Base-by-base conservation (phyloP, 441 rosid species). In the Erysimum pusillum region DNA sequence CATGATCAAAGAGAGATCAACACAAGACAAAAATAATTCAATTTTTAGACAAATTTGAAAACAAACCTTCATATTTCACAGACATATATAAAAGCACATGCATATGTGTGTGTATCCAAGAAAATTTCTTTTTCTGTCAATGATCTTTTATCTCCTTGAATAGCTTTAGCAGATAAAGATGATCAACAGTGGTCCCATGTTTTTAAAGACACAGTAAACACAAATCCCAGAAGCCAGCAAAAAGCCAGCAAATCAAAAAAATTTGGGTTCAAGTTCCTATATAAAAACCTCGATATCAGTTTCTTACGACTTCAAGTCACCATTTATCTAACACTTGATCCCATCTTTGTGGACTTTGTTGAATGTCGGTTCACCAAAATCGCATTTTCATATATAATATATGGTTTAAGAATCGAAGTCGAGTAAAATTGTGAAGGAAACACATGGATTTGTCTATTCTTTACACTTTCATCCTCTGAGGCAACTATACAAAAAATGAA, bases 231-330 rank as follows among this genome's bases (percentile, higher is more conserved):
- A 17, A 20, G 71, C 58, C 51, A 58, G 57, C 68, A 60, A 5
- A 49, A 52, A 41, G 76, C 76, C 45, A 38, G 62, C 68, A 60
- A 17, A 32, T 61, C 3, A 17, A 54, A 63, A 69, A 54, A 63
- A 73, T 1, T 22, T 15, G 65, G 74, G 77, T 73, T 60, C 74
- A 78, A 78, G 74, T 78, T 73, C 17, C 81, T 73, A 73, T 60
- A n/a, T n/a, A n/a, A 44, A 72, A 6, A 25, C 52, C 77, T 78
- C 64, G 81, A 60, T 12, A 35, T 44, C n/a, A 74, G 48, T 69
- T 63, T 63, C 54, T 71, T 38, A 25, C 20, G 81, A 87, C 87
- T 84, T 83, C 82, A 73, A 52, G 63, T 76, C 69, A 67, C 74
- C 69, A 67, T 66, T 66, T 76, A 5, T 34, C 25, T 15, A 71